Evolutionary conservation across 1,284 basidiomycete species (phyloP).

Genomic region (Ganoderma lucidum): DNA sequence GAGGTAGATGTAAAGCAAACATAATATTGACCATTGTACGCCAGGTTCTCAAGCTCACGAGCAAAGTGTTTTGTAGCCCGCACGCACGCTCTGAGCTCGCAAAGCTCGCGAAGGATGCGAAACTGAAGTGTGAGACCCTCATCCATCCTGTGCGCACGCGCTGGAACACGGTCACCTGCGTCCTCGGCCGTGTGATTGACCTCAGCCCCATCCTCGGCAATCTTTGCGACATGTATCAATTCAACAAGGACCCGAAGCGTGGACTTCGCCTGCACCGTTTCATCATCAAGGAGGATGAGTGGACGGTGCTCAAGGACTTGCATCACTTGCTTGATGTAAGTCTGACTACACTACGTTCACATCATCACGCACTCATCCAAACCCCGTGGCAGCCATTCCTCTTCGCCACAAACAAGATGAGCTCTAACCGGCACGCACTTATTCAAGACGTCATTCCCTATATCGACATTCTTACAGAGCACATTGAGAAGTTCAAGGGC

Average conservation of each 20-base stretch:
- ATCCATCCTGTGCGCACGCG: not conserved
- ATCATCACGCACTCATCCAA: too few species aligned
- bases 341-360: not conserved
- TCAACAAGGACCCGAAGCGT: not conserved
- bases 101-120: not conserved
- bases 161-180: not conserved
- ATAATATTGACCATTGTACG: not conserved
- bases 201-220: not conserved
- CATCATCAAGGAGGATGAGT: not conserved
- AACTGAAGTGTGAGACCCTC: not conserved
- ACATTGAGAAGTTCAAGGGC: not conserved
- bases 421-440: not conserved
- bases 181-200: not conserved
- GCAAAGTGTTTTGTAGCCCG: not conserved
- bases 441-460: not conserved
- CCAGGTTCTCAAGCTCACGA: not conserved
- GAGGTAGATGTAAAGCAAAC: not conserved
- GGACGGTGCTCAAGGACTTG: not conserved
- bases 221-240: not conserved
- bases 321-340: not conserved
- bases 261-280: not conserved
- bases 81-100: not conserved
- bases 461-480: not conserved
- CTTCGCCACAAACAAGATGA: not conserved
- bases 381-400: not conserved